These are phyloP conservation scores for Fragaria nilgerrensis DNA, from an alignment of 306 rosid species.

Conservation along the genomic window DNA sequence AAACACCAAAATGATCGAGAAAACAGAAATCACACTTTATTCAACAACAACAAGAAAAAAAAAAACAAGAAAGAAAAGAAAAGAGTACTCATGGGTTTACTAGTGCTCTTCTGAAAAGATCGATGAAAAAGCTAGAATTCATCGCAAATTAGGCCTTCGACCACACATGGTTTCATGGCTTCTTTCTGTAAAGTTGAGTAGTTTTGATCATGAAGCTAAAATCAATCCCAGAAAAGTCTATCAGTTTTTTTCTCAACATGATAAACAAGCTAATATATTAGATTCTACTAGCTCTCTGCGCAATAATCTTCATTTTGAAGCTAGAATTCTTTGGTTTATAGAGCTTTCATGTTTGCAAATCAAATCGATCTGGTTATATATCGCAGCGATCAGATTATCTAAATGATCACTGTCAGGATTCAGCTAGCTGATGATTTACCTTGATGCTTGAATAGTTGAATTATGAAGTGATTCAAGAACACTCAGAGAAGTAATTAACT, in stretches of 20 bases:
- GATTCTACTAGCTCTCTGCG: not conserved
- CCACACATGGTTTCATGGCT: constrained; percentile 10
- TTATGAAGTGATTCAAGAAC: constrained; percentile 7
- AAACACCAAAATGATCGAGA: not conserved
- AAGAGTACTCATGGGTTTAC: not conserved
- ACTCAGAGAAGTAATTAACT: not conserved
- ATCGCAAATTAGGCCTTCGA: not conserved
- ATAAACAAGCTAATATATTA: not conserved
- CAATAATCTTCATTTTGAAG: not conserved
- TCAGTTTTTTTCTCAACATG: not conserved
- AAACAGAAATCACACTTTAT: not conserved
- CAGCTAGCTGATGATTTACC: not conserved
- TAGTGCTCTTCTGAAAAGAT: constrained; percentile 12
- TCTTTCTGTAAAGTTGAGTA: constrained; percentile 7
- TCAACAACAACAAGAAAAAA: not conserved
- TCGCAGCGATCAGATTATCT: not conserved
- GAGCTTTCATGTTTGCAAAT: not conserved
- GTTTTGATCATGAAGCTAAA: not conserved
- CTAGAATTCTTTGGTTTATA: not conserved
- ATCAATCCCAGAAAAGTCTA: not conserved
- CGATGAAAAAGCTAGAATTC: constrained; percentile 11
- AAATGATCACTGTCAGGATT: not conserved
- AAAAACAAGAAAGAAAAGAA: not conserved
- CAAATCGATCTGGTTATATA: not conserved
- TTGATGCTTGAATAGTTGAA: constrained; percentile 2